Base-by-base conservation (phyloP, 2,329 filamentous ascomycete genomes). In the Conoideocrella luteorostrata region DNA sequence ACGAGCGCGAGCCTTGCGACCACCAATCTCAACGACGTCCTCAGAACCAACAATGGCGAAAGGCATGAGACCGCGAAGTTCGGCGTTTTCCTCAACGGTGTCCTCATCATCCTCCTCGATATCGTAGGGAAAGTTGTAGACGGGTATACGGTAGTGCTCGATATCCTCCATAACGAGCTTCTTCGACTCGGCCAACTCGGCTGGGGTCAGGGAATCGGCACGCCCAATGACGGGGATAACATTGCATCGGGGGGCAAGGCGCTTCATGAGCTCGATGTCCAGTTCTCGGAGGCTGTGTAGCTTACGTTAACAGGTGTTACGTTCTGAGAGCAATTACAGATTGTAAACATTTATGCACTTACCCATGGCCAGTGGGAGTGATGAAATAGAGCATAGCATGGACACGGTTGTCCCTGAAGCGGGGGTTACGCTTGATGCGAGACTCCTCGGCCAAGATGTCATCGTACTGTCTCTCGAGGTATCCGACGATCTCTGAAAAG, bases 151-250 rank as follows among this genome's bases (percentile, higher is more conserved):
- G 76, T 98, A 98, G 71, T 98, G 93, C 72, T 98, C 93, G 57
- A 98, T 98, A 65, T 98, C 93, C 75, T 98, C 93, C 93, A 98
- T 98, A 62, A 98, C 90, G 50, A 98, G 80, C 78, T 97, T 98
- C 82, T 98, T 98, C 56, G 91, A 97, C 71, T 98, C 93, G 55
- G 93, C 93, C 52, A 98, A 78, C 74, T 98, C 93, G 55, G 88
- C 85, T 30, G 93, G 93, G 45, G 93, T 98, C 51, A 98, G 84
- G 18, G 93, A 95, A 67, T 98, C 93, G 64, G 93, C 93, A 68
- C 96, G 95, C 63, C 93, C 93, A 65, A 98, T 96, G 58, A 98
- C 93, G 51, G 93, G 93, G 55, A 98, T 98, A 56, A 98, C 93
- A 67, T 98, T 98, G 70, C 95, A 91, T 64, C 93, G 89, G 50